These are phyloP conservation scores for Dioscorea dumetorum DNA, from an alignment of 106 monocot genomes.

Conservation along the genomic window DNA sequence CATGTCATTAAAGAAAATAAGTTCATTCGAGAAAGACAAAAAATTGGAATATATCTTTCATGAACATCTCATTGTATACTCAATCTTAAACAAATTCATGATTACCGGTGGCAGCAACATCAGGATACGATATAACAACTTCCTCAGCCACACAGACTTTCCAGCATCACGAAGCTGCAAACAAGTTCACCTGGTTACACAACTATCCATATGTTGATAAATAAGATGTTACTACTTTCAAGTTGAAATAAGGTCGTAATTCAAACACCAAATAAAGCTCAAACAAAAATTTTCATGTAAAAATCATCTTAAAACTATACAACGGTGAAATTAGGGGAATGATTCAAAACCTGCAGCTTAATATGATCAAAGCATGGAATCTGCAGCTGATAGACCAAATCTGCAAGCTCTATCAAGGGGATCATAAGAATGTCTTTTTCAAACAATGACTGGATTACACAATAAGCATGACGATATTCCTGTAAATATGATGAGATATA, in stretches of 20 bases:
- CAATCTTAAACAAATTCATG: background rate
- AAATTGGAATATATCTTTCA: too few relatives aligned
- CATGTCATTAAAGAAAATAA: too few relatives aligned
- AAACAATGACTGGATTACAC: constrained; percentile 76
- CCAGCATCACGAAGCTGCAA: constrained; percentile 85
- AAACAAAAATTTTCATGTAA: background rate
- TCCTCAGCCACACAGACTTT: constrained; percentile 73
- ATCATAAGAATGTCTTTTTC: constrained; percentile 80
- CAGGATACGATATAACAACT: constrained; percentile 73
- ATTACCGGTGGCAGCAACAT: constrained; percentile 91
- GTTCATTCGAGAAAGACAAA: too few relatives aligned
- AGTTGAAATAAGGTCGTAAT: too few relatives aligned
- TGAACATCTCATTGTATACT: too few relatives aligned
- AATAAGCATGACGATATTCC: constrained; percentile 86
- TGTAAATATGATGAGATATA: constrained; percentile 10
- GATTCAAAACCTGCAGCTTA: constrained; percentile 56
- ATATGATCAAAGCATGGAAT: constrained; percentile 90
- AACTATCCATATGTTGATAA: too few relatives aligned
- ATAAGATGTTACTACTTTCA: too few relatives aligned
- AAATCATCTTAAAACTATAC: background rate
- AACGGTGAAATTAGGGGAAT: background rate
- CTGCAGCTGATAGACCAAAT: constrained; percentile 78
- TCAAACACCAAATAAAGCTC: background rate
- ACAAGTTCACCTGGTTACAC: too few relatives aligned
- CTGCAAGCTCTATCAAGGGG: constrained; percentile 89